Evolutionary conservation across 1,139 yeast genomes (phyloP), one percentile per base, ranked within the genome.

Genomic region (Blastobotrys niveus): DNA sequence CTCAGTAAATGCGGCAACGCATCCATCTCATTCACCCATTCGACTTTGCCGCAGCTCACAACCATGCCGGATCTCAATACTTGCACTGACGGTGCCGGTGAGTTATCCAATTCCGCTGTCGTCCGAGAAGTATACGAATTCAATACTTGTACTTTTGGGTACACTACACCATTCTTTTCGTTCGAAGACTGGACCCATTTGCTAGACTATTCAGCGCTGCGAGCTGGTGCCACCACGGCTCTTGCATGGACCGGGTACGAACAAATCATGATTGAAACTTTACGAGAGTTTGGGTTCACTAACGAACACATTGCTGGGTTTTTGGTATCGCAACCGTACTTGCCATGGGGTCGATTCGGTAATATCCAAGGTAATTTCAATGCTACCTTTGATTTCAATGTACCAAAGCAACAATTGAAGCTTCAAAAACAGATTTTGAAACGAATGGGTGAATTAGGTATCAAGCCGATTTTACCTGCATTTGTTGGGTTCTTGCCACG

Each of bases 291-390:
- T 33, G 47, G 49, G 3, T 48, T 51, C 45, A 46, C 47, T 18
- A 21, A 46, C 12, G 43, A 40, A 9, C 46, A 48, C 10, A 31
- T 51, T 20, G 29, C 35, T 5, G 40, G 38, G 19, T 51, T 51
- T 36, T 31, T 48, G 20, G 47, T 49, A 10, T 49, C 48, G 7
- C 47, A 46, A n/a, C 50, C 51, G 10, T 51, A 40, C 43, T 38
- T 43, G 30, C 54, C 54, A 12, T 51, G 54, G 54, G 50, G 50
- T 35, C 29, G 54, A 22, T 51, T 51, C 35, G 54, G 54, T 14
- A 51, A 51, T 32, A 49, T 51, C 41, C 53, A 51, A 34, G 54
- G 52, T 1, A 29, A 38, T 14, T 50, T 48, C 47, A 50, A 50
- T 30, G 47, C 42, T 4, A 26, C 36, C 24, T 36, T 37, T 32